phyloP scores from a whole-genome alignment of 169 alveolate species.

The Cryptosporidium muris region DNA sequence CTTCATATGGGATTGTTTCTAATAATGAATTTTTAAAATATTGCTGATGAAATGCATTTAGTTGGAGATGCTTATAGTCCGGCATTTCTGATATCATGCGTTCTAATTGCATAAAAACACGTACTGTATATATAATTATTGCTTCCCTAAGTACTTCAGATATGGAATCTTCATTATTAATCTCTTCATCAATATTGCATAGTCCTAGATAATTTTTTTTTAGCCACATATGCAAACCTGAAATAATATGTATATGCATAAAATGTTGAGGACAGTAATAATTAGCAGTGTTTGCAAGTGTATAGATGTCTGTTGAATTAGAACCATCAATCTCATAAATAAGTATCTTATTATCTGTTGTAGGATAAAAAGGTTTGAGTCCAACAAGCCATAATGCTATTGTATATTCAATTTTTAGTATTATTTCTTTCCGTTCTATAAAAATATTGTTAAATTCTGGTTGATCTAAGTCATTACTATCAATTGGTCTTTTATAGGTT shows the following conservation, averaged over 20 bases:
- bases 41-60: too few relatives aligned
- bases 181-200: neutral
- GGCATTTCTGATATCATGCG: too few relatives aligned
- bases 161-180: neutral
- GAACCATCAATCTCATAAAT: constrained; percentile 43
- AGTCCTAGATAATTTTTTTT: neutral
- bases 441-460: too few relatives aligned
- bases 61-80: too few relatives aligned
- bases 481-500: too few relatives aligned
- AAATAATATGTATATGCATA: constrained; percentile 33
- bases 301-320: constrained; percentile 23
- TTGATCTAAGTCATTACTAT: too few relatives aligned
- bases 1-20: too few relatives aligned
- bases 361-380: too few relatives aligned
- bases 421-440: neutral
- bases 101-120: constrained; percentile 30
- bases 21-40: too few relatives aligned
- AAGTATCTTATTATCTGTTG: too few relatives aligned
- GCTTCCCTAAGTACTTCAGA: constrained; percentile 9
- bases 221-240: constrained; percentile 14
- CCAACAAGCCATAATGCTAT: too few relatives aligned
- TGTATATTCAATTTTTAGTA: neutral
- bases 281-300: constrained; percentile 11
- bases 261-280: constrained; percentile 18
- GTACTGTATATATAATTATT: constrained; percentile 6